phyloP scores from a whole-genome alignment of 352 stramenopile species.

The Pythium plurisporium region DNA sequence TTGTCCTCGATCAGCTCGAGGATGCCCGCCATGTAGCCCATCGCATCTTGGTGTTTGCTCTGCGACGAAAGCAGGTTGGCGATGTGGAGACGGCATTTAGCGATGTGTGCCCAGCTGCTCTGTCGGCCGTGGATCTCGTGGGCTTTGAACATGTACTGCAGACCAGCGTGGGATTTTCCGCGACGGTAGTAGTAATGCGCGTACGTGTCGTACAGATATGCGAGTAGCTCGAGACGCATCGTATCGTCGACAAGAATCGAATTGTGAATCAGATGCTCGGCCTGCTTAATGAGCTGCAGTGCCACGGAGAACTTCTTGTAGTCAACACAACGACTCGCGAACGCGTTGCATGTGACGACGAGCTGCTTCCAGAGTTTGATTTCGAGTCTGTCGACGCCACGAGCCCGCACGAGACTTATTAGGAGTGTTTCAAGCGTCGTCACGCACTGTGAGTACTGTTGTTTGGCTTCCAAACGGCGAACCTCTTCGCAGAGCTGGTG shows the following conservation, averaged over 20 bases:
- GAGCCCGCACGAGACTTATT: slow-evolving; percentile 55
- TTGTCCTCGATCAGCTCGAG: slow-evolving; percentile 89
- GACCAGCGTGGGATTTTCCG: slow-evolving; percentile 71
- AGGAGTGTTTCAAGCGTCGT: slow-evolving; percentile 72
- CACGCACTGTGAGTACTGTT: slow-evolving; percentile 77
- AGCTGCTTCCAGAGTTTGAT: slow-evolving; percentile 88
- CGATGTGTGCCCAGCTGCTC: slow-evolving; percentile 77
- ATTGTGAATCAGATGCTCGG: slow-evolving; percentile 69
- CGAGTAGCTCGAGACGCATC: slow-evolving; percentile 66
- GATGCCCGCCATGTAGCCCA: slow-evolving; percentile 75
- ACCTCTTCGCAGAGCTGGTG: slow-evolving; percentile 77
- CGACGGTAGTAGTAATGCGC: slow-evolving; percentile 90
- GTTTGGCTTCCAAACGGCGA: slow-evolving; percentile 70
- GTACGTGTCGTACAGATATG: slow-evolving; percentile 84
- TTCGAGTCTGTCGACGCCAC: slow-evolving; percentile 47
- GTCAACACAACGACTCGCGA: slow-evolving; percentile 82
- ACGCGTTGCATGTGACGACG: slow-evolving; percentile 87
- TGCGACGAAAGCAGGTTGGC: slow-evolving; percentile 72
- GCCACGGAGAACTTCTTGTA: slow-evolving; percentile 71
- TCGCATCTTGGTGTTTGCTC: slow-evolving; percentile 73
- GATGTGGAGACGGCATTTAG: slow-evolving; percentile 88
- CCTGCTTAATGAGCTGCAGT: slow-evolving; percentile 83
- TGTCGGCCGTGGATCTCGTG: slow-evolving; percentile 77
- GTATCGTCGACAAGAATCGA: slow-evolving; percentile 51
- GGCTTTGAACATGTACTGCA: slow-evolving; percentile 83